Evolutionary conservation across 148 eudicot genomes (phyloP), one percentile per base, ranked within the genome.

Genomic region (Mesembryanthemum crystallinum): DNA sequence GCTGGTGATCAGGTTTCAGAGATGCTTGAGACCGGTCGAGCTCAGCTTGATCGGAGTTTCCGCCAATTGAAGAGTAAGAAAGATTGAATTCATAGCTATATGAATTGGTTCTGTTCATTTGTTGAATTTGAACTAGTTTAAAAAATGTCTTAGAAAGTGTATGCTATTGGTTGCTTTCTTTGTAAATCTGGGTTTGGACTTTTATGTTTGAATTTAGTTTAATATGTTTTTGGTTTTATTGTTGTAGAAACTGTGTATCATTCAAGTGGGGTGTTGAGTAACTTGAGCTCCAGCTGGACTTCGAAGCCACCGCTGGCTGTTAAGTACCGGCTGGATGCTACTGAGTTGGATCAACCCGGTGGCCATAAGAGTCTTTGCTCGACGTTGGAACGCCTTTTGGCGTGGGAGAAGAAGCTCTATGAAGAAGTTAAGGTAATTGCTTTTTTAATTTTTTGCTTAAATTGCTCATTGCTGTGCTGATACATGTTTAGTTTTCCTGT

Each of bases 381-480:
- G 29, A 92, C 99, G 72, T 75, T 95, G 79, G 99, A 95, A 70
- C 85, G 97, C 63, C 94, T 95, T 63, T 82, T 95, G 85, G 99
- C 99, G 55, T 95, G 99, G 99, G 99, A 95, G 78, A 95, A 89
- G 86, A 95, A 95, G 78, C 92, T 95, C 64, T 95, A 92, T 76
- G 87, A 89, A 78, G 99, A 95, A 91, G 96, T 95, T 23, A 95
- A 95, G 99, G 99, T 95, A 81, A 69, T 76, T 23, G 17, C 20
- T 58, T 70, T 60, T 29, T 23, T 9, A 21, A 20, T 49, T 29
- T 33, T 61, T 64, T 27, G 8, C 58, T 80, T 64, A 35, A n/a
- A 59, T 69, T 78, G 47, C 67, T 73, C 28, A 54, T 51, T 58
- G 20, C 25, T 23, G 27, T 64, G 66, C 52, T 87, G 77, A 49